Percentiles rank a stretch among this genome's conserved stretches.
These are phyloP conservation scores for Gracilaria gracilis DNA, from an alignment of 23 red algal genomes.

Conservation along the genomic window DNA sequence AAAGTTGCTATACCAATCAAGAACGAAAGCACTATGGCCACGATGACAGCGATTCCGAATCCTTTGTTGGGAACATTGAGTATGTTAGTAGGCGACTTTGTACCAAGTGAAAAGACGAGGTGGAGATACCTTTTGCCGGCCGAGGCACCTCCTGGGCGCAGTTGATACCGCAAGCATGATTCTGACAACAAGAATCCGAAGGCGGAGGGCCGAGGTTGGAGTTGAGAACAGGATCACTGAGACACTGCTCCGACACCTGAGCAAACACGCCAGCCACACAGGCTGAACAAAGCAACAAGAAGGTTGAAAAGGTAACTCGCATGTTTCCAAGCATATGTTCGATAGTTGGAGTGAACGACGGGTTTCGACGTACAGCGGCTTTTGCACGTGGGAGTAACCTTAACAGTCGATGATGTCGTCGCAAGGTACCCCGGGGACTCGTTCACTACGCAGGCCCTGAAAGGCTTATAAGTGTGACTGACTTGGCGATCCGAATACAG, in stretches of 20 bases:
- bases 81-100: not conserved
- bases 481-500: too few species aligned
- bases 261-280: not conserved
- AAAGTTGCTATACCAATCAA: slow-evolving; percentile 14
- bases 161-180: slow-evolving; percentile 7
- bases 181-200: slow-evolving; percentile 18
- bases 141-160: slow-evolving; percentile 7
- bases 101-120: not conserved
- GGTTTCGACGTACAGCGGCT: too few species aligned
- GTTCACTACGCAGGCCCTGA: too few species aligned
- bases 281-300: too few species aligned
- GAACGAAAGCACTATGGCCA: slow-evolving; percentile 21
- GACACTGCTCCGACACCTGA: not conserved
- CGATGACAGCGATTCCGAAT: slow-evolving; percentile 24
- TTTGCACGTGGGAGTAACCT: too few species aligned
- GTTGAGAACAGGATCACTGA: slow-evolving; percentile 4
- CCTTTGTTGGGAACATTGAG: not conserved
- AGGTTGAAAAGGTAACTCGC: too few species aligned
- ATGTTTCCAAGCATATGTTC: too few species aligned
- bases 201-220: not conserved
- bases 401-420: too few species aligned
- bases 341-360: too few species aligned
- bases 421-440: too few species aligned
- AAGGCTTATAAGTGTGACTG: too few species aligned
- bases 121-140: not conserved